These are phyloP conservation scores for Eucalyptus virginea DNA, from an alignment of 345 rosid genomes.

Conservation along the genomic window DNA sequence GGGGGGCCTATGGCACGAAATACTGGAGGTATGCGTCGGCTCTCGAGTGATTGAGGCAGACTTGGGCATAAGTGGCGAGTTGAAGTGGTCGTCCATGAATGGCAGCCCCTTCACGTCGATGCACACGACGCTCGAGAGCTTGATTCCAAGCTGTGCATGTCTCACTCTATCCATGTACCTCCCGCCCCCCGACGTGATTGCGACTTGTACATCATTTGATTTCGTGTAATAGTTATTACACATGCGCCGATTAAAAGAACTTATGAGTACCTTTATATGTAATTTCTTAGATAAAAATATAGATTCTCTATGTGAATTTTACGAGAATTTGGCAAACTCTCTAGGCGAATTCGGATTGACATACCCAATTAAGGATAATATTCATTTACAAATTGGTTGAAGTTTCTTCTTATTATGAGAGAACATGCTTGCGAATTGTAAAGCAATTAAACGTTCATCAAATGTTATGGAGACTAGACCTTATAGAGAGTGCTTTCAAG, in stretches of 20 bases:
- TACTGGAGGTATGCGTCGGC: conserved; percentile 50
- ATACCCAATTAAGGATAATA: no score
- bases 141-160: conserved; percentile 51
- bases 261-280: no score
- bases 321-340: not conserved
- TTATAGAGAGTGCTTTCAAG: not conserved
- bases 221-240: not conserved
- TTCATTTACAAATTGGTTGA: not conserved
- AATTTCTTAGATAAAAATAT: no score
- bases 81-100: conserved; percentile 60
- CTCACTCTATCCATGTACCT: conserved; percentile 56
- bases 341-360: not conserved
- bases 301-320: no score
- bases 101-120: conserved; percentile 71
- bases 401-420: not conserved
- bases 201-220: conserved; percentile 33
- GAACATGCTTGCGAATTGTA: not conserved
- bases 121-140: conserved; percentile 39
- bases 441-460: not conserved
- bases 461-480: no score
- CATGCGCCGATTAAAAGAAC: not conserved
- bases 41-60: conserved; percentile 41
- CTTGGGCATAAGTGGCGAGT: conserved; percentile 64
- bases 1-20: not conserved
- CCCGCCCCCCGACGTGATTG: conserved; percentile 53